These are phyloP conservation scores for Chalara sp. DNA, from an alignment of 2,329 filamentous ascomycete species.

Conservation along the genomic window DNA sequence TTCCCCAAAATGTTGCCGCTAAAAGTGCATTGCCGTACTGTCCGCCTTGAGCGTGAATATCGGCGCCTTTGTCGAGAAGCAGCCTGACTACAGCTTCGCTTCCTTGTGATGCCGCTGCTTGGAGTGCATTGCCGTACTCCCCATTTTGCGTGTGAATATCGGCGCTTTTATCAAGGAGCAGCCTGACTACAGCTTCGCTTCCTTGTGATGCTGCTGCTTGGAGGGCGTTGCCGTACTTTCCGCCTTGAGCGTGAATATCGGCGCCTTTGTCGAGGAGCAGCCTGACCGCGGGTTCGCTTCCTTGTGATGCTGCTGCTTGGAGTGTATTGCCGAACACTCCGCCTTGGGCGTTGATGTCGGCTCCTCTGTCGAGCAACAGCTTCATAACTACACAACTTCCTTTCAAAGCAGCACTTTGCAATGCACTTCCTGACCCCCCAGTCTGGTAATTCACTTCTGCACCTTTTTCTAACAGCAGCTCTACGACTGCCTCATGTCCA, in stretches of 20 bases:
- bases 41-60: neutral
- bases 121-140: neutral
- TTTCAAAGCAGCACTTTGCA: neutral
- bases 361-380: slow-evolving; percentile 4
- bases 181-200: neutral
- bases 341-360: slow-evolving; percentile 3
- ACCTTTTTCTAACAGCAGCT: slow-evolving; percentile 2
- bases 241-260: too few relatives aligned
- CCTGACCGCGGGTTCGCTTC: too few relatives aligned
- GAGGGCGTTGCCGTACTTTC: neutral
- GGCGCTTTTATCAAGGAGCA: neutral
- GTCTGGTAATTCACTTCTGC: slow-evolving; percentile 1
- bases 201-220: too few relatives aligned
- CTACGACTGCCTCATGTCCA: slow-evolving; percentile 4
- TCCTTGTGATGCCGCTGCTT: neutral
- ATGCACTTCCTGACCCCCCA: neutral
- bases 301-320: neutral
- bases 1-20: neutral
- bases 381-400: slow-evolving; percentile 1
- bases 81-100: neutral
- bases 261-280: too few relatives aligned
- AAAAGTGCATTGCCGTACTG: neutral
- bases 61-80: slow-evolving; percentile 1
- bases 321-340: neutral
- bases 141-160: neutral